Evolutionary conservation across 805 yeast species (phyloP).

Genomic region (Grigorovia humatica): DNA sequence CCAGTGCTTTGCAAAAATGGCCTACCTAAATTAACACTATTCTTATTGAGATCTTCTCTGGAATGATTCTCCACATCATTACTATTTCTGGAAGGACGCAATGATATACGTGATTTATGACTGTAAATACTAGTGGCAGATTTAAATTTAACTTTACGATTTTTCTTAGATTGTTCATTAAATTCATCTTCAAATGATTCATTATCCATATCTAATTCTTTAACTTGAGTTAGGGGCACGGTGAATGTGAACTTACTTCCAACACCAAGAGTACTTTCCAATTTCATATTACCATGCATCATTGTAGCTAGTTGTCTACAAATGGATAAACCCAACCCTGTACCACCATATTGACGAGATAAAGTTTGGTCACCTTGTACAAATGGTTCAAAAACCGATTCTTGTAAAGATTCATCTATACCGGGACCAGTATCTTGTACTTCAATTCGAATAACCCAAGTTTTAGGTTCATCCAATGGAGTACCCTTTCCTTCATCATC

Average conservation of each 20-base stretch:
- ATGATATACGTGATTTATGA: not conserved
- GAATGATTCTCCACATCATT: constrained; percentile 1
- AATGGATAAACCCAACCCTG: constrained; percentile 84
- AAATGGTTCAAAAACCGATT: constrained; percentile 87
- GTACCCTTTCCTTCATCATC: constrained; percentile 15
- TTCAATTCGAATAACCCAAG: constrained; percentile 40
- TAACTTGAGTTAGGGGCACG: constrained; percentile 58
- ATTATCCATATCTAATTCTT: constrained; percentile 23
- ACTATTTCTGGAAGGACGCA: constrained; percentile 8
- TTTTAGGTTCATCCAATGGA: constrained; percentile 20
- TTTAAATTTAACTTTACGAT: constrained; percentile 34
- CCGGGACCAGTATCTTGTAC: constrained; percentile 94
- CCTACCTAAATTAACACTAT: constrained; percentile 20
- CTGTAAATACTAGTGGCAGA: constrained; percentile 14
- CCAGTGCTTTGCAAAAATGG: constrained; percentile 32
- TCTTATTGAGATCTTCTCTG: constrained; percentile 2
- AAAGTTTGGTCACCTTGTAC: constrained; percentile 94
- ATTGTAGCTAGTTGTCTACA: constrained; percentile 82
- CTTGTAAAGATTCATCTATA: constrained; percentile 70
- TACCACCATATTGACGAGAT: constrained; percentile 88
- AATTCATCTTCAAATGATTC: constrained; percentile 58
- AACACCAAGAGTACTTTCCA: constrained; percentile 64
- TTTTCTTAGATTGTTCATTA: constrained; percentile 42
- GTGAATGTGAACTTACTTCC: constrained; percentile 81
- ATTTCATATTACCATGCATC: constrained; percentile 79